A percentile compares a stretch with the other conserved stretches of the same genome.
Conservation (phyloP, 768 basidiomycete species). For the Boletellus ananas region DNA sequence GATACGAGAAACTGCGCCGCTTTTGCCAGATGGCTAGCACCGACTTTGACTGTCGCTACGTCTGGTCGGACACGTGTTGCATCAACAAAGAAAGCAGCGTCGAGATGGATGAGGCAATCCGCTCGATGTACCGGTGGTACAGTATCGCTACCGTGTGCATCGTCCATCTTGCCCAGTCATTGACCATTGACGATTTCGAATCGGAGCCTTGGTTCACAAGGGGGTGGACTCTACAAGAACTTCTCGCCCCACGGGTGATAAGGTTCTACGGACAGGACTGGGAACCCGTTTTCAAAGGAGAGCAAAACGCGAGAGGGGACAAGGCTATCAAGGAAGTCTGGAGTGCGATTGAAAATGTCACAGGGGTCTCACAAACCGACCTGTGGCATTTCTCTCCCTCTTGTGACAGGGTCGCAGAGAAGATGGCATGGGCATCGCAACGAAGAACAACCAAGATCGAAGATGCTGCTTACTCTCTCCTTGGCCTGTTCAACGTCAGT, state of each 20-base stretch:
- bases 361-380: too few species aligned
- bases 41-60: background rate
- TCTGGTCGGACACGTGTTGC: background rate
- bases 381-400: too few species aligned
- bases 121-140: constrained; percentile 5
- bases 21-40: background rate
- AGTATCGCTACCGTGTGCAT: background rate
- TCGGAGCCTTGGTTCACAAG: background rate
- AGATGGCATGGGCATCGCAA: background rate
- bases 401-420: background rate
- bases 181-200: background rate
- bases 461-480: background rate
- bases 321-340: background rate
- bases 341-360: background rate
- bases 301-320: background rate
- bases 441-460: background rate
- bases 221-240: constrained; percentile 3
- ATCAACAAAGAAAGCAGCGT: background rate
- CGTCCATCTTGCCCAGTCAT: background rate
- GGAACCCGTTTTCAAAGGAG: background rate
- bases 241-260: background rate
- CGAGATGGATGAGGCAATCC: constrained; percentile 1
- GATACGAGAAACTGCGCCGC: background rate
- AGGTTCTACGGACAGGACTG: constrained; percentile 1
- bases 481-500: constrained; percentile 2